Conservation (phyloP, 306 rosid genomes). For the Mimosa pudica region DNA sequence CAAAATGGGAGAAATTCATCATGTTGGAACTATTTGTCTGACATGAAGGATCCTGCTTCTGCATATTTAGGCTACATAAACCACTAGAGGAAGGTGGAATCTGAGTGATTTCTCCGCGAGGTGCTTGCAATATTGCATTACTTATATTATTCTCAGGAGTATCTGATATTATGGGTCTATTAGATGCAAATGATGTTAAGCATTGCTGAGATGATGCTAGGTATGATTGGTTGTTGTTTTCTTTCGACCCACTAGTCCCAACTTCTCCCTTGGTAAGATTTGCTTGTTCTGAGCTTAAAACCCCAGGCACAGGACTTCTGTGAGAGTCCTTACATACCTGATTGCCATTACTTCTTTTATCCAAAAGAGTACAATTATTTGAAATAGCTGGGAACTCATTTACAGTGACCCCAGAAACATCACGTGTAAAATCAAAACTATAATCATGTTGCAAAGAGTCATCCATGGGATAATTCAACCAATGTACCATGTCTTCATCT, state of each 20-base stretch:
- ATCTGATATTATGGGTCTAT: slow-evolving; percentile 54
- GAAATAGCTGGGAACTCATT: slow-evolving; percentile 44
- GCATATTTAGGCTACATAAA: slow-evolving; percentile 49
- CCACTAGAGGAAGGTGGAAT: slow-evolving; percentile 55
- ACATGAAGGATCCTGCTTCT: slow-evolving; percentile 55
- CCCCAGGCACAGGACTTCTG: slow-evolving; percentile 44
- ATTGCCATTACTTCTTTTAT: slow-evolving; percentile 51
- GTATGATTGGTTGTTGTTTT: slow-evolving; percentile 45
- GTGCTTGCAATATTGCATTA: slow-evolving; percentile 41
- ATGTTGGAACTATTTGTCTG: slow-evolving; percentile 48
- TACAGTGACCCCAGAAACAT: slow-evolving; percentile 57
- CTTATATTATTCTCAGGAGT: slow-evolving; percentile 44
- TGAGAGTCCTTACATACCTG: slow-evolving; percentile 54
- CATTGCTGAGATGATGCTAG: slow-evolving; percentile 55
- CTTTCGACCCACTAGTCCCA: slow-evolving; percentile 50
- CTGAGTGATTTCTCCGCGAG: slow-evolving; percentile 45
- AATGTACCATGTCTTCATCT: slow-evolving; percentile 75
- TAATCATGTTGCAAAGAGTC: slow-evolving; percentile 66
- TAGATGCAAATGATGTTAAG: slow-evolving; percentile 53
- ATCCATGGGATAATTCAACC: slow-evolving; percentile 83
- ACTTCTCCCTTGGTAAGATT: slow-evolving; percentile 49
- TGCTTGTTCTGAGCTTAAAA: slow-evolving; percentile 48
- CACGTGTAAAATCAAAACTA: slow-evolving; percentile 70
- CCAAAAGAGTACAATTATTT: slow-evolving; percentile 48
- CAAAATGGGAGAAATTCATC: slow-evolving; percentile 90